Evolutionary conservation across 2,329 filamentous ascomycete genomes (phyloP).

Genomic region (Fusarium cyanostomum): DNA sequence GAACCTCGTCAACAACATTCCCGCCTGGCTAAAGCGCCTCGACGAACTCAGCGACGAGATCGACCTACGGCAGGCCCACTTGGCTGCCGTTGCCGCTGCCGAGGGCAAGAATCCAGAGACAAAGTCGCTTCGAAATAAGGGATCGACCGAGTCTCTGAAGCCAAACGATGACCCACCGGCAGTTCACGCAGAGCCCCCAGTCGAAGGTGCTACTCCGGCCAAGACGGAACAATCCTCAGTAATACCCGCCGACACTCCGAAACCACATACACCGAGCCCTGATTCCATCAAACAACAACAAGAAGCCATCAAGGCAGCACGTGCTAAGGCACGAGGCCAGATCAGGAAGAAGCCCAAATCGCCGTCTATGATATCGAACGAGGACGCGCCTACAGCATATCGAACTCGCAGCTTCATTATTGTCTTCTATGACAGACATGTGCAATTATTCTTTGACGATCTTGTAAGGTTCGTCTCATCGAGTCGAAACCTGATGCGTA

Average conservation of each 20-base stretch:
- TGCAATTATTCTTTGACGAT: conserved; percentile 83
- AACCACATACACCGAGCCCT: conserved; percentile 35
- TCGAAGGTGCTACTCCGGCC: conserved; percentile 10
- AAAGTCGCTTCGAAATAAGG: conserved; percentile 60
- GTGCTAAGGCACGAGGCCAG: conserved; percentile 54
- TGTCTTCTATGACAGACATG: conserved; percentile 91
- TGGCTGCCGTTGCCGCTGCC: conserved; percentile 58
- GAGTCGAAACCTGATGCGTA: conserved; percentile 84
- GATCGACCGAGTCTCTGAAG: conserved; percentile 64
- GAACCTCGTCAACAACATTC: conserved; percentile 64
- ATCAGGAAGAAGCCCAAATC: conserved; percentile 61
- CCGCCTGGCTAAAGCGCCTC: conserved; percentile 67
- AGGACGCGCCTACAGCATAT: conserved; percentile 64
- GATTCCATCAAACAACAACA: conserved; percentile 50
- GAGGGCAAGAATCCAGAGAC: conserved; percentile 44
- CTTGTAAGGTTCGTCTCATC: conserved; percentile 84
- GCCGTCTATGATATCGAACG: conserved; percentile 61
- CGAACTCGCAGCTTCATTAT: conserved; percentile 80
- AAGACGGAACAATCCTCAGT: conserved; percentile 21
- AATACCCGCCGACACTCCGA: conserved; percentile 43
- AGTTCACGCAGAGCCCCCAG: conserved; percentile 25
- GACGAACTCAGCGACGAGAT: conserved; percentile 70
- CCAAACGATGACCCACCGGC: conserved; percentile 54
- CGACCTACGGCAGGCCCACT: conserved; percentile 67
- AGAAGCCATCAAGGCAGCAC: conserved; percentile 56